phyloP scores from a whole-genome alignment of 2,329 filamentous ascomycete genomes.

The Camillea tinctor region DNA sequence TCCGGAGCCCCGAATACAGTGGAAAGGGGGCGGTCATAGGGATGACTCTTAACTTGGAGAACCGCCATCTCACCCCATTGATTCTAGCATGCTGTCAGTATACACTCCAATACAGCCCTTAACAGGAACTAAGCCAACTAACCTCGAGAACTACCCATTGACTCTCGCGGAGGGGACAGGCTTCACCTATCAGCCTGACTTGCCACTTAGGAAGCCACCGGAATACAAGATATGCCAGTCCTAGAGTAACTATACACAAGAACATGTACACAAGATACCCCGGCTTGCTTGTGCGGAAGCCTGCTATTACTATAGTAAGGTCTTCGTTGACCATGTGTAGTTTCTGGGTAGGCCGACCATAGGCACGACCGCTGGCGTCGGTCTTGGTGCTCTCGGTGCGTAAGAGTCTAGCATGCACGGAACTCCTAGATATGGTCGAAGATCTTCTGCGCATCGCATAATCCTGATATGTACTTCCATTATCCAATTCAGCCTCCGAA shows the following conservation, averaged over 20 bases:
- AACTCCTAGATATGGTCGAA: slow-evolving; percentile 57
- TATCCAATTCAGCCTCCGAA: slow-evolving; percentile 43
- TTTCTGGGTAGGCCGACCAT: slow-evolving; percentile 76
- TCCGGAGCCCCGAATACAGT: slow-evolving; percentile 66
- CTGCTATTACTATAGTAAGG: slow-evolving; percentile 87
- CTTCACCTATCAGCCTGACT: slow-evolving; percentile 69
- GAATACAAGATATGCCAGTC: slow-evolving; percentile 79
- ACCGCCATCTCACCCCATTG: slow-evolving; percentile 92
- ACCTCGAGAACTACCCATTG: slow-evolving; percentile 91
- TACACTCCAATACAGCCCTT: slow-evolving; percentile 1
- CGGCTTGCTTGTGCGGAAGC: slow-evolving; percentile 74
- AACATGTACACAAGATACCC: slow-evolving; percentile 69
- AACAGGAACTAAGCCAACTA: slow-evolving; percentile 26
- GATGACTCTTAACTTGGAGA: slow-evolving; percentile 60
- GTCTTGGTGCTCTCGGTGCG: slow-evolving; percentile 70
- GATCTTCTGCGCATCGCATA: slow-evolving; percentile 59
- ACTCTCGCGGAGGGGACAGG: slow-evolving; percentile 69
- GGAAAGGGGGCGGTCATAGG: slow-evolving; percentile 55
- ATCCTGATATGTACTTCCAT: slow-evolving; percentile 41
- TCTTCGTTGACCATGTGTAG: slow-evolving; percentile 92
- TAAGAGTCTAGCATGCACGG: slow-evolving; percentile 63
- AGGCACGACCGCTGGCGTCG: slow-evolving; percentile 60
- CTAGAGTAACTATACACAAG: slow-evolving; percentile 70
- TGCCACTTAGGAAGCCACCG: slow-evolving; percentile 90
- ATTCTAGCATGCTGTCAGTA: slow-evolving; percentile 53